These are phyloP conservation scores for Colletotrichum sp. DNA, from an alignment of 2,329 filamentous ascomycete species.

Conservation along the genomic window DNA sequence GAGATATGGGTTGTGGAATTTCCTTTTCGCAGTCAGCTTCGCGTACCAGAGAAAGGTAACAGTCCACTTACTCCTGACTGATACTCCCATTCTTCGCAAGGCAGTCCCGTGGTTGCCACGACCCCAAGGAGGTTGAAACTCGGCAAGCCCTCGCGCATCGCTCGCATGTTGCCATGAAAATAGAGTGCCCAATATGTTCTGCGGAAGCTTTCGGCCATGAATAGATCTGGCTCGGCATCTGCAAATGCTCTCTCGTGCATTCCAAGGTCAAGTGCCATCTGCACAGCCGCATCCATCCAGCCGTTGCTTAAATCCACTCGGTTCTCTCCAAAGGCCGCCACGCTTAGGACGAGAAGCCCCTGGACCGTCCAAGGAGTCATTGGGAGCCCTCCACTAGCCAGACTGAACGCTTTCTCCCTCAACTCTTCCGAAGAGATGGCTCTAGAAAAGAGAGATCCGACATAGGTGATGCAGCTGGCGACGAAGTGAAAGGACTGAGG, in stretches of 20 bases:
- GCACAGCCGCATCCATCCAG: conserved; percentile 31
- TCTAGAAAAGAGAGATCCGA: conserved; percentile 40
- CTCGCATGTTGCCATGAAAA: conserved; percentile 30
- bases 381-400: conserved; percentile 35
- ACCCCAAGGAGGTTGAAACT: conserved; percentile 32
- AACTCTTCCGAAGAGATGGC: conserved; percentile 34
- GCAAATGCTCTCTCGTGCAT: conserved; percentile 38
- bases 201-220: conserved; percentile 44
- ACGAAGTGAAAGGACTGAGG: conserved; percentile 29
- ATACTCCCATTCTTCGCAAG: conserved; percentile 46
- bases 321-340: conserved; percentile 34
- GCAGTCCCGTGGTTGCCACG: conserved; percentile 38
- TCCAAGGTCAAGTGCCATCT: conserved; percentile 35
- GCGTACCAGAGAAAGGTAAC: background rate
- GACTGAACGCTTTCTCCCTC: conserved; percentile 32
- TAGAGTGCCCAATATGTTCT: conserved; percentile 47
- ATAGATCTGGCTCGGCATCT: conserved; percentile 33
- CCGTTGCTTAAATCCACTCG: conserved; percentile 30
- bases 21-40: conserved; percentile 24
- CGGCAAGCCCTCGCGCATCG: conserved; percentile 24
- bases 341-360: conserved; percentile 34
- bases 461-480: conserved; percentile 38
- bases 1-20: conserved; percentile 37
- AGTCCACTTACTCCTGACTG: conserved; percentile 38
- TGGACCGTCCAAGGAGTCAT: conserved; percentile 38